These are phyloP conservation scores for Plasmodium yoelii DNA, from an alignment of 169 alveolate species.

Conservation along the genomic window DNA sequence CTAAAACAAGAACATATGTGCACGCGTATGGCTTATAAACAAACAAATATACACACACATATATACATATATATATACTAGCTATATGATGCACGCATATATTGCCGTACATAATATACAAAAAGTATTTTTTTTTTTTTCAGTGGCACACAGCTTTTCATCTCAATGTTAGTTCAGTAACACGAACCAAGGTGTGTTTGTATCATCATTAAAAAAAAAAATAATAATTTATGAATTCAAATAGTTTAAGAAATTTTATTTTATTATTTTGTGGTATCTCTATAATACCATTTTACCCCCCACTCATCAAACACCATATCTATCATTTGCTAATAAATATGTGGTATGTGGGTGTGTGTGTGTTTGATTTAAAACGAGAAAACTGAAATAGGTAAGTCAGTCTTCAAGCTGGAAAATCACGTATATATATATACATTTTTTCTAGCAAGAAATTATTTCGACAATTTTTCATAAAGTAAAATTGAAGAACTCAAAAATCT, in stretches of 20 bases:
- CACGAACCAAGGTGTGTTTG: conserved; percentile 63
- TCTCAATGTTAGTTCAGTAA: conserved; percentile 70
- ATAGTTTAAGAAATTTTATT: not conserved
- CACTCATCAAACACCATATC: no score
- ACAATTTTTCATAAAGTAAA: not conserved
- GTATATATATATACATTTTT: not conserved
- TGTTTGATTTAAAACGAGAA: conserved; percentile 69
- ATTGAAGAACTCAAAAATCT: conserved; percentile 74
- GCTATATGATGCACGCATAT: no score
- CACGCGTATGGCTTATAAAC: no score
- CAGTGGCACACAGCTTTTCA: conserved; percentile 20
- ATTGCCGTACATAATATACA: no score
- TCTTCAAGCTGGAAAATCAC: conserved; percentile 74
- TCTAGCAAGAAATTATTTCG: conserved; percentile 72
- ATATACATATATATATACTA: no score
- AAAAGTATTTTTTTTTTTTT: conserved; percentile 20
- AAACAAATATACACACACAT: no score
- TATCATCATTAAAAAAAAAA: conserved; percentile 68
- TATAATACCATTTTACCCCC: not conserved
- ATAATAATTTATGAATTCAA: not conserved
- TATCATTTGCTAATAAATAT: no score
- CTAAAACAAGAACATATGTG: no score
- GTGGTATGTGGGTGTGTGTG: not conserved
- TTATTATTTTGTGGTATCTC: not conserved
- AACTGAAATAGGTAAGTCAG: conserved; percentile 1